Percentiles rank a stretch among this genome's conserved stretches.
Conservation (phyloP, 164 flowering plant species). For the Aristolochia fimbriata region DNA sequence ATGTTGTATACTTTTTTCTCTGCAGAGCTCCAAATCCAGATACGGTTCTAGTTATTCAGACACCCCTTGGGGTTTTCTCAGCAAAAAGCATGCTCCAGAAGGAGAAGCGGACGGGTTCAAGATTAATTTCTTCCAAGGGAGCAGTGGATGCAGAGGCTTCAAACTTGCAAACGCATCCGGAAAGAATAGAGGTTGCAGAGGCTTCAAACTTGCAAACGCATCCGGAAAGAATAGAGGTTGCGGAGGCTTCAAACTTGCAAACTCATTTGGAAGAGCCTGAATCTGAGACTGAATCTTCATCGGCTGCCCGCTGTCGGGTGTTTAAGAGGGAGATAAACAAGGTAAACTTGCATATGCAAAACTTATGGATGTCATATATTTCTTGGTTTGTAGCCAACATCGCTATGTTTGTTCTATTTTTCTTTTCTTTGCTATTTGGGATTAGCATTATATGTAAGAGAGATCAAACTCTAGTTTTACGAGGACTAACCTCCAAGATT, state of each 20-base stretch:
- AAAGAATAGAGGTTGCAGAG: conserved; percentile 26
- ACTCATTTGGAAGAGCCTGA: conserved; percentile 14
- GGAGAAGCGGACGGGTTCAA: conserved; percentile 45
- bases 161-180: conserved; percentile 16
- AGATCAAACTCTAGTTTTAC: too few relatives aligned
- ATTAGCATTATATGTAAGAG: too few relatives aligned
- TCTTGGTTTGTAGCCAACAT: background rate
- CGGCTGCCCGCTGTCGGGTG: conserved; percentile 81
- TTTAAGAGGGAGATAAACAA: conserved; percentile 38
- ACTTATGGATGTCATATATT: background rate
- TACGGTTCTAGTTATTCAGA: conserved; percentile 65
- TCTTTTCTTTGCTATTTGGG: too few relatives aligned
- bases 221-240: conserved; percentile 17
- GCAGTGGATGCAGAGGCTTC: conserved; percentile 25
- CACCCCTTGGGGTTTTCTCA: conserved; percentile 66
- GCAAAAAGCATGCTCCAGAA: conserved; percentile 56
- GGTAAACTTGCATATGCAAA: conserved; percentile 22
- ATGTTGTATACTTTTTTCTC: background rate
- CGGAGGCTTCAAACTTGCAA: conserved; percentile 24
- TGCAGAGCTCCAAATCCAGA: conserved; percentile 91
- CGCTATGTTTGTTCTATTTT: too few relatives aligned
- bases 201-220: conserved; percentile 23
- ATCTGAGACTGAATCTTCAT: conserved; percentile 22
- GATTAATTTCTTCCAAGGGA: conserved; percentile 54
- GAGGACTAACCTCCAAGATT: too few relatives aligned